Evolutionary conservation across 208 protist genomes (phyloP).

Genomic region (Strigomonas culicis): DNA sequence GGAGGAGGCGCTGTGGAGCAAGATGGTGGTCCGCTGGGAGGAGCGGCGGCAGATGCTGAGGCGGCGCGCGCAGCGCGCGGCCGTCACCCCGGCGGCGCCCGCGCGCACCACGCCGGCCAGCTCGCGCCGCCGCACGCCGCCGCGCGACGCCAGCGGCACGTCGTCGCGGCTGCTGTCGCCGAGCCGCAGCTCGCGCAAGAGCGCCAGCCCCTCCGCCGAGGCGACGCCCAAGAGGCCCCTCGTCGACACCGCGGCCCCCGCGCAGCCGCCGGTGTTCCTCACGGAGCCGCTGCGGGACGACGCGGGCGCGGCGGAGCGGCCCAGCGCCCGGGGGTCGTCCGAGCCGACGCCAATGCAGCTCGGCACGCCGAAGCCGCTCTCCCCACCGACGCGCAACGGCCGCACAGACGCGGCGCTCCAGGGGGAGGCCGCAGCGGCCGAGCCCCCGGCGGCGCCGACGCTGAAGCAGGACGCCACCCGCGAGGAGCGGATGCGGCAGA

Average conservation of each 20-base stretch:
- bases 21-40: too few species aligned
- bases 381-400: neutral
- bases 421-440: too few species aligned
- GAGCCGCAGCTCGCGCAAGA: neutral
- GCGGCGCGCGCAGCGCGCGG: neutral
- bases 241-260: neutral
- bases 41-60: neutral
- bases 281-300: too few species aligned
- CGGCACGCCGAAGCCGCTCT: neutral
- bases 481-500: too few species aligned
- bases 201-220: neutral
- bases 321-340: neutral
- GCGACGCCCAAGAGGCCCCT: neutral
- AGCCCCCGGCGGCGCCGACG: too few species aligned
- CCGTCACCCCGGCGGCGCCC: neutral
- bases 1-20: neutral
- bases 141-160: too few species aligned
- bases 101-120: neutral
- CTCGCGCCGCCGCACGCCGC: neutral
- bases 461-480: too few species aligned
- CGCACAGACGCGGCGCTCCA: too few species aligned
- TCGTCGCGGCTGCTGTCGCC: neutral
- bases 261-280: too few species aligned
- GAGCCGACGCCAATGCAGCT: neutral
- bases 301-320: conserved; percentile 1